Evolutionary conservation across 176 grass and related monocot genomes (phyloP).

Genomic region (Aegilops longissima): DNA sequence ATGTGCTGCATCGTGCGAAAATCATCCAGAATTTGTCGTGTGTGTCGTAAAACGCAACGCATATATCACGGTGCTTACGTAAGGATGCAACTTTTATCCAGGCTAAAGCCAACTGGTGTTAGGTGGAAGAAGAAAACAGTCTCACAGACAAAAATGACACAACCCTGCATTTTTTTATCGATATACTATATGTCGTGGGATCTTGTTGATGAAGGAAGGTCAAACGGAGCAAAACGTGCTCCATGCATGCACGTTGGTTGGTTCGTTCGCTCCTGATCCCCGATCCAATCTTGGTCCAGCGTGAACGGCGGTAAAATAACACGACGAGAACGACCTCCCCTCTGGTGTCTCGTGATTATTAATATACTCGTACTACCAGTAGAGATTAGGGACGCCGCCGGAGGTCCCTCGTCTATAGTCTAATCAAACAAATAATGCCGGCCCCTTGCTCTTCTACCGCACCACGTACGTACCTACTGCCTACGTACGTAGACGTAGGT

Average conservation of each 20-base stretch:
- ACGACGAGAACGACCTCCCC: neutral
- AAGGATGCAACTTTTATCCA: neutral
- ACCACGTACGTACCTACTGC: neutral
- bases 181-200: neutral
- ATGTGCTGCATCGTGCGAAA: too few species aligned
- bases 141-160: too few species aligned
- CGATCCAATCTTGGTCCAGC: neutral
- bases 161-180: neutral
- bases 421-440: neutral
- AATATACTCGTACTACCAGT: too few species aligned
- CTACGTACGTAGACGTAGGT: neutral
- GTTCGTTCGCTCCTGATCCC: neutral
- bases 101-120: neutral
- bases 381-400: too few species aligned
- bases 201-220: neutral
- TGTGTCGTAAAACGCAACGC: neutral
- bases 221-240: slow-evolving; percentile 3
- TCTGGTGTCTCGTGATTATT: neutral
- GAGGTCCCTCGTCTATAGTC: neutral
- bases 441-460: neutral
- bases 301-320: neutral
- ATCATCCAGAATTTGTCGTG: too few species aligned
- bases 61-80: neutral
- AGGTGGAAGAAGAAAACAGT: neutral
- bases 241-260: slow-evolving; percentile 10